Evolutionary conservation across 495 filamentous ascomycete genomes (phyloP).

Genomic region (Daldinia loculata): DNA sequence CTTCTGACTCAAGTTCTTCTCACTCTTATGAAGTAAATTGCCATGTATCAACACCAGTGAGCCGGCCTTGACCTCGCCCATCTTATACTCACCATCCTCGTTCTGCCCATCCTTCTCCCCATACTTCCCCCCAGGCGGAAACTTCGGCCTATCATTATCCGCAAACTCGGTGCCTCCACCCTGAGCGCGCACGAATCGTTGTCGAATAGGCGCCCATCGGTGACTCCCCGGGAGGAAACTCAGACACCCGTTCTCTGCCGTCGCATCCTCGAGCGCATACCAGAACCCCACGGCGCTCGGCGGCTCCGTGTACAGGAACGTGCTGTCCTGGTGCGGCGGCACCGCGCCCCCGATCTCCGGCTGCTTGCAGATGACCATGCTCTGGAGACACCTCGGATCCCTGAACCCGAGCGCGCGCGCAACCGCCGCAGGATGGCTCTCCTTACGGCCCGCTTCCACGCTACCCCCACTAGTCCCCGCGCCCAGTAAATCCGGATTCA

Average conservation of each 20-base stretch:
- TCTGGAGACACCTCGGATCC: constrained; percentile 80
- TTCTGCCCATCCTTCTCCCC: constrained; percentile 42
- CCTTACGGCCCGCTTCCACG: constrained; percentile 20
- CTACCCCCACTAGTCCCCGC: constrained; percentile 32
- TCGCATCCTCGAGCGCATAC: constrained; percentile 95
- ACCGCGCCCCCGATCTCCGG: constrained; percentile 93
- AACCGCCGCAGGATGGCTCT: constrained; percentile 63
- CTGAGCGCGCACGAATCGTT: constrained; percentile 74
- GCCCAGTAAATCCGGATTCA: constrained; percentile 50
- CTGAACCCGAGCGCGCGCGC: constrained; percentile 75
- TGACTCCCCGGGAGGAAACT: constrained; percentile 86
- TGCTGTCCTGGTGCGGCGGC: constrained; percentile 86
- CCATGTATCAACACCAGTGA: constrained; percentile 94
- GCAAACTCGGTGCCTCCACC: constrained; percentile 62
- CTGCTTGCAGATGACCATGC: constrained; percentile 98
- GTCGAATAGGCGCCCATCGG: constrained; percentile 66
- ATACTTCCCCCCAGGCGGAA: constrained; percentile 56
- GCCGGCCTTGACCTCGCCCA: constrained; percentile 85
- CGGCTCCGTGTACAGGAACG: constrained; percentile 91
- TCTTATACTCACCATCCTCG: constrained; percentile 66
- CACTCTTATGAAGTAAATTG: constrained; percentile 95
- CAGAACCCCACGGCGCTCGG: constrained; percentile 92
- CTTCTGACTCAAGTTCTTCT: constrained; percentile 83
- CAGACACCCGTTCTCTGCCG: constrained; percentile 83
- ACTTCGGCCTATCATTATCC: constrained; percentile 51